Base-by-base conservation (phyloP, 805 yeast species). In the Millerozyma miso region DNA sequence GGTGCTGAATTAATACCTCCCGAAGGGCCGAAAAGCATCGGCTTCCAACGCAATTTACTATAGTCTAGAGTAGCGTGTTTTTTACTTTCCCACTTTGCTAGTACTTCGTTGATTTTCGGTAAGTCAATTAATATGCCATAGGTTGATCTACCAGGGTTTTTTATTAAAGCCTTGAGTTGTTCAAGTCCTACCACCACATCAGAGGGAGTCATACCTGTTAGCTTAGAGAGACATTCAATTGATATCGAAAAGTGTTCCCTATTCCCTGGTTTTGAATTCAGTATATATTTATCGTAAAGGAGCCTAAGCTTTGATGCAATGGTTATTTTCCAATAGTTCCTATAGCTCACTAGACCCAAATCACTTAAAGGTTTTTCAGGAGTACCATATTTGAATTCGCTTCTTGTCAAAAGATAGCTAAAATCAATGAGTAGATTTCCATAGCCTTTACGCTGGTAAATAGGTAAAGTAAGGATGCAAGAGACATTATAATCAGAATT, bases 281-380 rank as follows among this genome's bases (percentile, higher is more conserved):
- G 13, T 19, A 40, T 34, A 34, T 53, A 62, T 33, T 53, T 55
- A 1, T 47, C 45, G 41, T 63, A 51, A 3, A 71, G 41, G 18
- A 42, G 44, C 23, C 47, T 49, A 16, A 85, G 62, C 35, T 67
- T 71, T 34, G 64, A 71, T 7, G 93, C 74, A 19, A 88, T 65
- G 3, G 83, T 71, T 1, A 79, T 65, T 51, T 77, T 83, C 98
- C 98, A 93, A 61, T 85, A 91, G 52, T 81, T 85, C 48, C 95
- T 69, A 61, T 91, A 93, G 46, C 97, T 85, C 23, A 85, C 62
- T 39, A 89, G 65, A 0, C 99, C 99, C 42, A 91, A 66, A 49
- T 85, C 90, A 51, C 93, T 83, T 44, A 91, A 70, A 0, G 99
- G 99, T 56, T 90, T 91, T 55, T 93, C 99, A 0, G 99, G 99